Evolutionary conservation across 805 yeast species (phyloP).

Genomic region (Starmerella kuoi): DNA sequence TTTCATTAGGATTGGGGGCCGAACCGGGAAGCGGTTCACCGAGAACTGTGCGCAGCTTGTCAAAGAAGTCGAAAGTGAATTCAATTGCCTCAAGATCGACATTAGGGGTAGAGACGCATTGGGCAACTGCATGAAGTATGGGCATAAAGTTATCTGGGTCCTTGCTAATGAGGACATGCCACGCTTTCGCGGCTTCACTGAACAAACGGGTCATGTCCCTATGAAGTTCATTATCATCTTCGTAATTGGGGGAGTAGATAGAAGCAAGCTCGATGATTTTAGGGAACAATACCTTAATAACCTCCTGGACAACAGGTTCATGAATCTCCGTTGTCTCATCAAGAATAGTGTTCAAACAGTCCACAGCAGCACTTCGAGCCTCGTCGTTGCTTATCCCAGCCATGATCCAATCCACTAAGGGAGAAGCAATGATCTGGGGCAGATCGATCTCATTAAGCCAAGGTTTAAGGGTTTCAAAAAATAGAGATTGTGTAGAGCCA

Average conservation of each 20-base stretch:
- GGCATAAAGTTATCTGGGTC: constrained; percentile 58
- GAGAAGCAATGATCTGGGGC: constrained; percentile 48
- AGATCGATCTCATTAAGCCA: constrained; percentile 87
- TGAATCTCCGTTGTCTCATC: constrained; percentile 66
- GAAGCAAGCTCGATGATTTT: constrained; percentile 41
- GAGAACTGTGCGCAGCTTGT: constrained; percentile 59
- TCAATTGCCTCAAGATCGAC: constrained; percentile 74
- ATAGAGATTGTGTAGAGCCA: constrained; percentile 27
- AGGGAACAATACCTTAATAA: constrained; percentile 51
- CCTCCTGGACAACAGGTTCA: constrained; percentile 34
- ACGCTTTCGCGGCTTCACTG: constrained; percentile 88
- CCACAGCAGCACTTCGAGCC: constrained; percentile 73
- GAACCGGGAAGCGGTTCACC: constrained; percentile 23
- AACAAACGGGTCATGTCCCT: constrained; percentile 40
- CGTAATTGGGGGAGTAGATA: constrained; percentile 10
- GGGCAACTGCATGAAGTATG: constrained; percentile 58
- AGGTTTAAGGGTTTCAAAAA: constrained; percentile 67
- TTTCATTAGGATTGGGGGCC: constrained; percentile 2
- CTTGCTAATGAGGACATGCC: constrained; percentile 79
- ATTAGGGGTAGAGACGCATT: constrained; percentile 58
- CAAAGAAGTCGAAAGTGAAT: constrained; percentile 91
- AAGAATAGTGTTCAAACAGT: constrained; percentile 70
- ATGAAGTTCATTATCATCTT: constrained; percentile 19
- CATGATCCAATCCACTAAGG: constrained; percentile 60
- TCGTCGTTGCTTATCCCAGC: constrained; percentile 44